Base-by-base conservation (phyloP, 2,329 filamentous ascomycete species). In the Hypomyces perniciosus region DNA sequence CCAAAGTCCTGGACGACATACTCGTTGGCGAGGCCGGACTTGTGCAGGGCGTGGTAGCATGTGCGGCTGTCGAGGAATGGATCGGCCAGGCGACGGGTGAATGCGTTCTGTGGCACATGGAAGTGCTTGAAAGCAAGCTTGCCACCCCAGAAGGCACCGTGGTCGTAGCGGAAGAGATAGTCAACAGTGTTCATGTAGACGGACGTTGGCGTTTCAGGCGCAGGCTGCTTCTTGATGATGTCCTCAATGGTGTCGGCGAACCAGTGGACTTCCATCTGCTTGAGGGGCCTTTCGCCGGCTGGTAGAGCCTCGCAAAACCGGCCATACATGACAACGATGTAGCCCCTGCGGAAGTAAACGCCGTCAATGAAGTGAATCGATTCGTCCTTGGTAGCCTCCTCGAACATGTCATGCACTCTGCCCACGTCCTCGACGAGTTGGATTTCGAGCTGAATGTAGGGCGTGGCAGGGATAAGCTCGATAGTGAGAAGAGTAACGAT, bases 91-190 rank as follows among this genome's bases (percentile, higher is more conserved):
- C 71, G 74, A 27, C 75, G 68, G 1, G 75, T 78, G 56, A 72
- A 65, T 48, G 65, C 63, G 62, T 76, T 79, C 65, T 78, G 77
- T 3, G 76, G 76, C 12, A 70, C 72, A 35, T 66, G 63, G 68
- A 79, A 78, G 63, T 79, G 78, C 35, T 66, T 64, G 60, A 78
- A 79, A 3, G 75, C 74, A 26, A 71, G 72, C 28, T 65, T 66
- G 34, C 74, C 76, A 7, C 75, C 73, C 77, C 77, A 80, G 65
- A 80, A 80, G 13, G 72, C 75, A 44, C 76, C 77, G 39, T 77
- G 73, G 58, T 80, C 77, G 62, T 80, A 80, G 46, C 77, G 72
- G 64, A 80, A 80, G 58, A 79, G 72, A 59, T 80, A 80, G 55
- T 79, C 76, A 9, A 69, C 67, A 1, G 77, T 60, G 1, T 73